Conservation (phyloP, 2,329 filamentous ascomycete genomes). For the Diaporthe humulicola region DNA sequence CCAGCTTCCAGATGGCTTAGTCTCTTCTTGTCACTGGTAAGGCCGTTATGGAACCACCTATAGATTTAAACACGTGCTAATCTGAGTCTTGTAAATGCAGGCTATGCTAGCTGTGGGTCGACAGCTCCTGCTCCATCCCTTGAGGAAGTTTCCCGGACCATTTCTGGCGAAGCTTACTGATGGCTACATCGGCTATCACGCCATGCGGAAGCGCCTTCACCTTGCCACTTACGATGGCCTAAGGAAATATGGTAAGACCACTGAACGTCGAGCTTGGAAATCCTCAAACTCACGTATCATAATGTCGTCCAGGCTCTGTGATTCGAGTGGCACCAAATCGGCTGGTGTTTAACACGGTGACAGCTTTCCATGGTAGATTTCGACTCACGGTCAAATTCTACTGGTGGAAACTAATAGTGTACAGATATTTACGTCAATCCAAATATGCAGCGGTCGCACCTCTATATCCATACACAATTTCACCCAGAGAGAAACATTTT, state of each 20-base stretch:
- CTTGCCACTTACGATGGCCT: neutral
- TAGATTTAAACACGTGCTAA: too few relatives aligned
- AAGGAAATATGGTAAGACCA: neutral
- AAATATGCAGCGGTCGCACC: constrained; percentile 20
- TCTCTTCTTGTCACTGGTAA: too few relatives aligned
- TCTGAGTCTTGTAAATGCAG: too few relatives aligned
- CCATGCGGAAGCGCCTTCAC: neutral
- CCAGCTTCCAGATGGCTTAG: too few relatives aligned
- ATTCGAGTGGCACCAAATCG: constrained; percentile 37
- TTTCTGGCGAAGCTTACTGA: constrained; percentile 7
- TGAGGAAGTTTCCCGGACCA: neutral
- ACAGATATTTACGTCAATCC: constrained; percentile 40
- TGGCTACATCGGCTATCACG: constrained; percentile 13
- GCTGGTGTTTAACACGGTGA: constrained; percentile 40
- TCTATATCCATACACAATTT: constrained; percentile 31
- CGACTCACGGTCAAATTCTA: neutral
- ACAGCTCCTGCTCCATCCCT: neutral
- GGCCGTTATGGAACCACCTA: too few relatives aligned
- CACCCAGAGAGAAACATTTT: constrained; percentile 32
- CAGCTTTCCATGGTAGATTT: constrained; percentile 34
- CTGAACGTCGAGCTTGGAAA: neutral
- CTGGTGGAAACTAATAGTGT: neutral
- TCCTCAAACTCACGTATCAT: too few relatives aligned
- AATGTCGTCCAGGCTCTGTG: constrained; percentile 24
- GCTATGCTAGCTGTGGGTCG: too few relatives aligned